A percentile compares a stretch with the other conserved stretches of the same genome.
Evolutionary conservation across 73 alveolate genomes (phyloP).

Genomic region (Paramecium tetraurelia): DNA sequence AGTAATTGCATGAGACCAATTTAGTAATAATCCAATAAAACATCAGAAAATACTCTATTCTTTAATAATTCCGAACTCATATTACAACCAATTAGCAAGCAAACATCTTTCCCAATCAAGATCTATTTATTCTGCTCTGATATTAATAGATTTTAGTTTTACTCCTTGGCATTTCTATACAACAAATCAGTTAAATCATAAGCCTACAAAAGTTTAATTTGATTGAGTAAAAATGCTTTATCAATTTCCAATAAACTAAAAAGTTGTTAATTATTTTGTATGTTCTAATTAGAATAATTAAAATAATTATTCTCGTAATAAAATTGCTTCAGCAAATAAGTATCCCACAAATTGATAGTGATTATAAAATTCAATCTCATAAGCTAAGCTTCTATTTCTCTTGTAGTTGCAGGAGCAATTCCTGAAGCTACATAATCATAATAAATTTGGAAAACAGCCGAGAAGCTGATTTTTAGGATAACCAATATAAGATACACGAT

Average conservation of each 20-base stretch:
- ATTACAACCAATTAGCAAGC: not conserved
- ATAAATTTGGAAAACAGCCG: not conserved
- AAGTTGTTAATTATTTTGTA: not conserved
- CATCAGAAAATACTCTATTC: not conserved
- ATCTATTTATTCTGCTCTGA: not conserved
- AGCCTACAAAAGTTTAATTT: not conserved
- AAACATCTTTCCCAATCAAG: not conserved
- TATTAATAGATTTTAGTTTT: not conserved
- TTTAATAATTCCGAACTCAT: not conserved
- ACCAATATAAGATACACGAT: no score
- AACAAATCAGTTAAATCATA: not conserved
- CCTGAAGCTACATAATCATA: not conserved
- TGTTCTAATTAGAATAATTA: not conserved
- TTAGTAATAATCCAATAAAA: not conserved
- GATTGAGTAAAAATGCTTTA: not conserved
- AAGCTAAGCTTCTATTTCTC: not conserved
- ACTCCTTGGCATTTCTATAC: not conserved
- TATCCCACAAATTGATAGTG: not conserved
- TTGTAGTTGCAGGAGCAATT: not conserved
- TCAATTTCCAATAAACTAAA: not conserved
- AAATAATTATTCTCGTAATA: not conserved
- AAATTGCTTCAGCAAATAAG: not conserved
- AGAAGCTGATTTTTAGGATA: no score
- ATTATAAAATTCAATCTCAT: not conserved
- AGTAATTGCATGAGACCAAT: not conserved